Evolutionary conservation across 257 asterid genomes (phyloP).

Genomic region (Penstemon eatonii): DNA sequence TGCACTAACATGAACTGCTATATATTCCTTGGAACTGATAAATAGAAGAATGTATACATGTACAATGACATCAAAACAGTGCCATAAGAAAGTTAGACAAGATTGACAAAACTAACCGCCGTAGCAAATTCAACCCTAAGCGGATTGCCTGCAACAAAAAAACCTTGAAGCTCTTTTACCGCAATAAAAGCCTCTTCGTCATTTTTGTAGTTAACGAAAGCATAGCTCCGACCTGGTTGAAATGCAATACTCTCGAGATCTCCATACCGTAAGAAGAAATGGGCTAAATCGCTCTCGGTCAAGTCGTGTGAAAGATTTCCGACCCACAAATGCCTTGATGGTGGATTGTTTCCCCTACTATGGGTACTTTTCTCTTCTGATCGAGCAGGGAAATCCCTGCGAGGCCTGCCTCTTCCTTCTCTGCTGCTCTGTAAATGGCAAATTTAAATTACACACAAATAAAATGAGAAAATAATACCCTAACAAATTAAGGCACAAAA

Average conservation of each 20-base stretch:
- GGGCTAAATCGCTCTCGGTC: constrained; percentile 63
- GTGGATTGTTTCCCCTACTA: constrained; percentile 64
- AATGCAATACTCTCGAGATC: constrained; percentile 81
- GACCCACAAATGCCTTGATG: constrained; percentile 95
- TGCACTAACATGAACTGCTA: constrained; percentile 26
- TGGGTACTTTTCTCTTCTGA: constrained; percentile 61
- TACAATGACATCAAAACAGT: constrained; percentile 33
- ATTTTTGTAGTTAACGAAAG: constrained; percentile 65
- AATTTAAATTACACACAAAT: constrained; percentile 9
- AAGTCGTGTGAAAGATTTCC: constrained; percentile 72
- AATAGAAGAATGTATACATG: constrained; percentile 24
- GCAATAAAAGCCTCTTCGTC: constrained; percentile 87
- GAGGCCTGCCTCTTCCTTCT: constrained; percentile 74
- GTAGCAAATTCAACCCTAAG: constrained; percentile 91
- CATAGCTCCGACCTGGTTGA: constrained; percentile 94
- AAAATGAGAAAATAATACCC: background rate
- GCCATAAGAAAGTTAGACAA: constrained; percentile 53
- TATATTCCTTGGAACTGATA: constrained; percentile 30
- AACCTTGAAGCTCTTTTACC: constrained; percentile 85
- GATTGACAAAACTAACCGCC: constrained; percentile 95
- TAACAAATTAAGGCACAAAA: background rate
- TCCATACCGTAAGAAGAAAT: constrained; percentile 65
- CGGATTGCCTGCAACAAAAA: constrained; percentile 73
- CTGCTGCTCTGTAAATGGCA: constrained; percentile 54
- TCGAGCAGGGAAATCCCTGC: constrained; percentile 65